Evolutionary conservation across 202 grass and related monocot species (phyloP).

Genomic region (Alloteropsis angusta): DNA sequence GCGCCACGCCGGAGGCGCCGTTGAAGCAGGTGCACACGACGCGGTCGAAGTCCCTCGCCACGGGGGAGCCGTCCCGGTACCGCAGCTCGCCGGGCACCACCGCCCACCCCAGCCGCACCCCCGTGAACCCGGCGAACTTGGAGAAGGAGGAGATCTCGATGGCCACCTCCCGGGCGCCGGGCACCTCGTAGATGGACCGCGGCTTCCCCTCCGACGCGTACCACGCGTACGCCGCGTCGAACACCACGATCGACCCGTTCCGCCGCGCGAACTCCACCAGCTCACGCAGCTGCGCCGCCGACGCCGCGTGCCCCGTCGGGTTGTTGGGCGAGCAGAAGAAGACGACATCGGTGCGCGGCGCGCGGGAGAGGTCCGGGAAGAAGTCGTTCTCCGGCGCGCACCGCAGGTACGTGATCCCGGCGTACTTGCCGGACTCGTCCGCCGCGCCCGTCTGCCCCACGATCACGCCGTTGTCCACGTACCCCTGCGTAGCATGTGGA

Average conservation of each 20-base stretch:
- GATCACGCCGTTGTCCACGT: slow-evolving; percentile 84
- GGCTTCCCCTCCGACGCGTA: slow-evolving; percentile 36
- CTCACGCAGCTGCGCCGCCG: slow-evolving; percentile 50
- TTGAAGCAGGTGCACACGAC: slow-evolving; percentile 89
- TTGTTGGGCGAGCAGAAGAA: slow-evolving; percentile 99
- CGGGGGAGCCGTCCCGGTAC: slow-evolving; percentile 46
- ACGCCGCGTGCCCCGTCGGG: slow-evolving; percentile 74
- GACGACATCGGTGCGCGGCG: slow-evolving; percentile 72
- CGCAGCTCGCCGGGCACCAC: slow-evolving; percentile 77
- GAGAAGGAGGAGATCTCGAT: slow-evolving; percentile 96
- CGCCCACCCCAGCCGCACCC: slow-evolving; percentile 76
- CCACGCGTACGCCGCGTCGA: slow-evolving; percentile 70
- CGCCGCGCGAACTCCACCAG: slow-evolving; percentile 57
- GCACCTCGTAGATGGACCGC: slow-evolving; percentile 85
- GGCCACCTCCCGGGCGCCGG: slow-evolving; percentile 87
- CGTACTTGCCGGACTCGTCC: slow-evolving; percentile 42
- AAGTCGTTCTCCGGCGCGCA: slow-evolving; percentile 75
- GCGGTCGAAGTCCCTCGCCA: slow-evolving; percentile 80
- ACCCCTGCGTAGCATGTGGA: slow-evolving; percentile 41
- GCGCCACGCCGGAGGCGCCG: slow-evolving; percentile 78
- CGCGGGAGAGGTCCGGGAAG: slow-evolving; percentile 72
- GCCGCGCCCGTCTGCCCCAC: slow-evolving; percentile 66
- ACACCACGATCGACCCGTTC: slow-evolving; percentile 89
- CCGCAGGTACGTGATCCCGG: slow-evolving; percentile 67
- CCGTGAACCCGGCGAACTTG: slow-evolving; percentile 90